These are phyloP conservation scores for Pseudogymnoascus sp. DNA, from an alignment of 2,329 filamentous ascomycete genomes.

Conservation along the genomic window DNA sequence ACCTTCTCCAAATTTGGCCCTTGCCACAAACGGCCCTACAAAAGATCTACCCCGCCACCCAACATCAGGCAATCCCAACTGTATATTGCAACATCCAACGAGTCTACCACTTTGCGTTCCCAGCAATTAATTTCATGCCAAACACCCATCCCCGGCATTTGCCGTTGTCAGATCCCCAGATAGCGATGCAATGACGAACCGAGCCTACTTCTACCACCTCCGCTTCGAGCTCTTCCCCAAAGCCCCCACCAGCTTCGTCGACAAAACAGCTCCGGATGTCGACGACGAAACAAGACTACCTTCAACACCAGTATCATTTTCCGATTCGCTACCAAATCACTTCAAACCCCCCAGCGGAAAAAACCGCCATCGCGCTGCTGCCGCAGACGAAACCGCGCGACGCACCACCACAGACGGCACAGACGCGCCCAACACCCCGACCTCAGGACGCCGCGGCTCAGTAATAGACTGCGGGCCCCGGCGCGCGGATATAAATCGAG, in stretches of 20 bases:
- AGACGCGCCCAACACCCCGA: neutral
- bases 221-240: slow-evolving; percentile 53
- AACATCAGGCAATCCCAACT: slow-evolving; percentile 1
- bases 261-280: neutral
- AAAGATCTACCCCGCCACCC: slow-evolving; percentile 1
- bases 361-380: neutral
- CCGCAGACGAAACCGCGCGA: neutral
- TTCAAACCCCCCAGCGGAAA: neutral
- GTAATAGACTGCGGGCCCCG: slow-evolving; percentile 44
- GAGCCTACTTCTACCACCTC: slow-evolving; percentile 54
- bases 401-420: neutral
- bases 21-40: neutral
- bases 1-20: neutral
- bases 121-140: neutral
- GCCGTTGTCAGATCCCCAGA: slow-evolving; percentile 2
- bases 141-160: neutral
- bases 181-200: slow-evolving; percentile 18
- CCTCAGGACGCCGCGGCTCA: neutral
- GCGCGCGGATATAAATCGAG: neutral
- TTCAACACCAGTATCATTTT: neutral
- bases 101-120: neutral
- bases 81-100: slow-evolving; percentile 2
- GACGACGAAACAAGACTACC: neutral
- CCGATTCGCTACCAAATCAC: neutral
- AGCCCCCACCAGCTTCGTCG: slow-evolving; percentile 20